Evolutionary conservation across 306 rosid species (phyloP).

Genomic region (Datisca glomerata): DNA sequence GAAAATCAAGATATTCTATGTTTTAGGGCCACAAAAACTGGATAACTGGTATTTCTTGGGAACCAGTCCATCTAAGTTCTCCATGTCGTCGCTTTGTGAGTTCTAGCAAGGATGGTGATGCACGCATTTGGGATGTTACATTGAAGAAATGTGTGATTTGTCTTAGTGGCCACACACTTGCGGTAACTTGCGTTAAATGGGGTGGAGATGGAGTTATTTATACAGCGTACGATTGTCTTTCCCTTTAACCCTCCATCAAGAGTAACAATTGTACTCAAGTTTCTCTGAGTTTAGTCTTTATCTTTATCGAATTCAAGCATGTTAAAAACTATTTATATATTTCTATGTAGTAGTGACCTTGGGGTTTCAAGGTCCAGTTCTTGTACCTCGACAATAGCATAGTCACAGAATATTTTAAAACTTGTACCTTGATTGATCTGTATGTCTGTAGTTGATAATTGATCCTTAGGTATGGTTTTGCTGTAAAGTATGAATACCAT

Average conservation of each 20-base stretch:
- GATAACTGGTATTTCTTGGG: conserved; percentile 98
- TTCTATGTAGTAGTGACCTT: no score
- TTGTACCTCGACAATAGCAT: background rate
- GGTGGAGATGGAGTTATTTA: conserved; percentile 96
- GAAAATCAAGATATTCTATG: no score
- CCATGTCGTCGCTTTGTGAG: conserved; percentile 92
- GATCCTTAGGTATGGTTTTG: background rate
- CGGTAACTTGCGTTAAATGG: conserved; percentile 92
- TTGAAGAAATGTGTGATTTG: conserved; percentile 47
- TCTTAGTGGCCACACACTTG: conserved; percentile 84
- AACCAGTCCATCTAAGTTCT: conserved; percentile 73
- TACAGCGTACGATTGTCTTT: conserved; percentile 51
- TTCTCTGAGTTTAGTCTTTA: no score
- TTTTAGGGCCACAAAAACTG: conserved; percentile 88
- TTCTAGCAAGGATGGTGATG: conserved; percentile 97
- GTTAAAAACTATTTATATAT: background rate
- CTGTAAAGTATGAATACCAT: background rate
- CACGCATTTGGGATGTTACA: conserved; percentile 85
- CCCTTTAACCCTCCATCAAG: no score
- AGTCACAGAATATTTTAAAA: background rate
- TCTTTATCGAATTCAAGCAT: background rate
- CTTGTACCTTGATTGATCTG: background rate
- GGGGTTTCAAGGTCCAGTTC: no score
- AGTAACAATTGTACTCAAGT: no score
- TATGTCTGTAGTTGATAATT: conserved; percentile 2